Conservation (phyloP, 352 stramenopile genomes). For the Phytophthora fragariae region DNA sequence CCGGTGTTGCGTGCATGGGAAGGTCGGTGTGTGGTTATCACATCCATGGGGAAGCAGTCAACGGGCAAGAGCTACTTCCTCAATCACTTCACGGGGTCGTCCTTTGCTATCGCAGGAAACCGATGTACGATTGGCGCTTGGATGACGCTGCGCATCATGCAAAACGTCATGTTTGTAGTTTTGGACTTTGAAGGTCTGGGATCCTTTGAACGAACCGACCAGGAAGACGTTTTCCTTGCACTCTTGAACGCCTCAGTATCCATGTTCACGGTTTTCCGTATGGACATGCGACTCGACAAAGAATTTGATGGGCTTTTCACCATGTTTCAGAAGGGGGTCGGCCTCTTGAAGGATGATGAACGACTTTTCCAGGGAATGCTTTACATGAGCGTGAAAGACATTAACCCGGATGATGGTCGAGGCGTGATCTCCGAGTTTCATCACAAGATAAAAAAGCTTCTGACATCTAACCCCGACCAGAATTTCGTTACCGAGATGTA, state of each 20-base stretch:
- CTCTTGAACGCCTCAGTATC: slow-evolving; percentile 64
- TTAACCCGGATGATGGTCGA: slow-evolving; percentile 60
- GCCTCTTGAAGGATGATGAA: slow-evolving; percentile 57
- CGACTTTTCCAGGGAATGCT: slow-evolving; percentile 53
- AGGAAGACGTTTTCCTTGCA: slow-evolving; percentile 70
- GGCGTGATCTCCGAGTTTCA: slow-evolving; percentile 52
- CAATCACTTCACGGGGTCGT: slow-evolving; percentile 66
- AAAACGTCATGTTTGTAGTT: slow-evolving; percentile 54
- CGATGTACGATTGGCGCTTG: slow-evolving; percentile 60
- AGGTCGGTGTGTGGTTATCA: slow-evolving; percentile 43
- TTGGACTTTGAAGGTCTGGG: slow-evolving; percentile 73
- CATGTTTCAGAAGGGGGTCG: slow-evolving; percentile 59
- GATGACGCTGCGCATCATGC: slow-evolving; percentile 48
- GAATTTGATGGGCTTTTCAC: slow-evolving; percentile 65
- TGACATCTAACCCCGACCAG: slow-evolving; percentile 45
- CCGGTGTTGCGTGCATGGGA: slow-evolving; percentile 40
- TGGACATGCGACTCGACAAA: slow-evolving; percentile 70
- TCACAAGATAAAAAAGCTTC: slow-evolving; percentile 42
- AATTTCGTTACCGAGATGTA: slow-evolving; percentile 69
- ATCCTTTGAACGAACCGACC: slow-evolving; percentile 67
- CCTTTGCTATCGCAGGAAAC: slow-evolving; percentile 56
- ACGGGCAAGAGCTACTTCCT: slow-evolving; percentile 75
- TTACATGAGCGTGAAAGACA: slow-evolving; percentile 69
- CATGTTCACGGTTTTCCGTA: slow-evolving; percentile 69
- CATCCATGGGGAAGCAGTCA: slow-evolving; percentile 63